A percentile compares a stretch with the other conserved stretches of the same genome.
These are phyloP conservation scores for Nothophoma quercina DNA, from an alignment of 2,329 filamentous ascomycete species.

Conservation along the genomic window DNA sequence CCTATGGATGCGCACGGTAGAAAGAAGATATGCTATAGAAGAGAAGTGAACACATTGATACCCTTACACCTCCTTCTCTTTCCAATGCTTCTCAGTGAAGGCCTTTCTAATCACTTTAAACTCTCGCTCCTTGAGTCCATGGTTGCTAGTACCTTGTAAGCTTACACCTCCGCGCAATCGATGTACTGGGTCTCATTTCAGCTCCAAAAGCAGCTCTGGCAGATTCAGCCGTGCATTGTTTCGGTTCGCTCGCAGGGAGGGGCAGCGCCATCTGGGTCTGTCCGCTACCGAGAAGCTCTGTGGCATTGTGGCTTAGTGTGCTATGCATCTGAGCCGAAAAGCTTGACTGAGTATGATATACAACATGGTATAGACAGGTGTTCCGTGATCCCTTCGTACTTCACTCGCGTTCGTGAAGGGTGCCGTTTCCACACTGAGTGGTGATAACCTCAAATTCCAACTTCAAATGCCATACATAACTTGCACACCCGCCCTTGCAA, in stretches of 20 bases:
- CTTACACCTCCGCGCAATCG: background rate
- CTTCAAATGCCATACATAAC: too few relatives aligned
- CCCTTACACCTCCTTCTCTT: too few relatives aligned
- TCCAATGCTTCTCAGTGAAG: background rate
- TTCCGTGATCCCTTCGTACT: too few relatives aligned
- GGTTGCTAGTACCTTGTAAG: background rate
- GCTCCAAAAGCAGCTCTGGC: background rate
- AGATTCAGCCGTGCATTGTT: background rate
- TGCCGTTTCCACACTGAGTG: too few relatives aligned
- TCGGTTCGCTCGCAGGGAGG: background rate
- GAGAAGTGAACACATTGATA: conserved; percentile 3
- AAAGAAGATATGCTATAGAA: background rate
- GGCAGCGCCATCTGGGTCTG: background rate
- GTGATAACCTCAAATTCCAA: too few relatives aligned
- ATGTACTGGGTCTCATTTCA: background rate
- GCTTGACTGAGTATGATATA: too few relatives aligned
- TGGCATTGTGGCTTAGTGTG: background rate
- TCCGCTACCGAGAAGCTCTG: background rate
- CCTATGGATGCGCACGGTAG: too few relatives aligned
- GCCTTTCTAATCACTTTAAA: background rate
- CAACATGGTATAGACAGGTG: too few relatives aligned
- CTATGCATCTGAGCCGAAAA: too few relatives aligned
- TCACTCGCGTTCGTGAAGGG: too few relatives aligned
- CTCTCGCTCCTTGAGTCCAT: background rate
- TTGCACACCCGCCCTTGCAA: too few relatives aligned